Conservation (phyloP, 2,329 filamentous ascomycete genomes). For the Penicillium palitans region DNA sequence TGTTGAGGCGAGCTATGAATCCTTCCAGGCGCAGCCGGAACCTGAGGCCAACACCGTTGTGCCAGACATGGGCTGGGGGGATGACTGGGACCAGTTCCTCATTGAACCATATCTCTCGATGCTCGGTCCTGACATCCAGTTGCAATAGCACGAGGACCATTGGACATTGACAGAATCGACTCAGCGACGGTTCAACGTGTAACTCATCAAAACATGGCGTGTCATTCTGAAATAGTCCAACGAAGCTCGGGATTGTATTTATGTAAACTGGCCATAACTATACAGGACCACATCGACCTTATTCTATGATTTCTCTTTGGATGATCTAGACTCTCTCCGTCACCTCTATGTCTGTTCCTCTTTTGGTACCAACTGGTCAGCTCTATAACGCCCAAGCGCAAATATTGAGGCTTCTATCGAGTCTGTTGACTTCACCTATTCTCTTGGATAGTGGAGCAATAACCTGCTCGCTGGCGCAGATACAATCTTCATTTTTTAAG, state of each 20-base stretch:
- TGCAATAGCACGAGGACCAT: background rate
- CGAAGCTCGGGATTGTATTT: background rate
- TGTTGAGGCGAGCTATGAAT: constrained; percentile 26
- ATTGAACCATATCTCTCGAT: constrained; percentile 33
- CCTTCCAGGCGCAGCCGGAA: constrained; percentile 12
- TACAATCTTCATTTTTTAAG: too few relatives aligned
- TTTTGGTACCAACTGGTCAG: too few relatives aligned
- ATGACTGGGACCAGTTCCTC: constrained; percentile 35
- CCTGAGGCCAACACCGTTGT: constrained; percentile 13
- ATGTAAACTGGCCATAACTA: background rate
- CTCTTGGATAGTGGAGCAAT: too few relatives aligned
- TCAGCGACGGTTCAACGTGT: background rate
- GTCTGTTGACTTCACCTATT: too few relatives aligned
- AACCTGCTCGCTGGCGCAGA: too few relatives aligned
- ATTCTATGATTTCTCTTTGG: too few relatives aligned
- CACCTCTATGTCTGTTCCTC: too few relatives aligned
- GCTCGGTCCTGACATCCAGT: constrained; percentile 22
- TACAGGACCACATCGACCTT: too few relatives aligned
- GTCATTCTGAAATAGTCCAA: background rate
- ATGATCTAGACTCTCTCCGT: too few relatives aligned
- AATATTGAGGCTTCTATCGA: too few relatives aligned
- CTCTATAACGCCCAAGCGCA: too few relatives aligned
- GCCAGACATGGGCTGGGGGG: constrained; percentile 26
- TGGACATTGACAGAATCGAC: background rate
- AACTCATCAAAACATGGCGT: background rate